Conservation (phyloP, 176 grass and related monocot genomes). For the Melocanna baccifera region DNA sequence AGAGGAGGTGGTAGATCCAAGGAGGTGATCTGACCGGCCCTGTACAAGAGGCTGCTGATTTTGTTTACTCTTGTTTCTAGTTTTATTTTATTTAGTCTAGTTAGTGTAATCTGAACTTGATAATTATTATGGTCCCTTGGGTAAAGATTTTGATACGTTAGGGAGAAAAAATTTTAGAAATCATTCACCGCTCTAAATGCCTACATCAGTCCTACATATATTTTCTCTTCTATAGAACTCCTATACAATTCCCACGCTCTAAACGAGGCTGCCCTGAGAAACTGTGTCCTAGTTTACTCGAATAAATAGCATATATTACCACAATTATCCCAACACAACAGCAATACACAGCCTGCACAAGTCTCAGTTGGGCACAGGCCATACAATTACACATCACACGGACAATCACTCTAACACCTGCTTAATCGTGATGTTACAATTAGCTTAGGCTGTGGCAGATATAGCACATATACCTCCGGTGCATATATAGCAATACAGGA, state of each 20-base stretch:
- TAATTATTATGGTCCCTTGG: too few relatives aligned
- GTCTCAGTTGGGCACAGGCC: constrained; percentile 16
- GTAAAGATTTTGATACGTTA: too few relatives aligned
- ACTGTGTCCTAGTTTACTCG: neutral
- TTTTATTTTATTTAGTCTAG: too few relatives aligned
- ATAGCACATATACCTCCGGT: constrained; percentile 16
- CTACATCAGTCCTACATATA: too few relatives aligned
- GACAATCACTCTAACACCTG: constrained; percentile 23
- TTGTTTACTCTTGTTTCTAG: too few relatives aligned
- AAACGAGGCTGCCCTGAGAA: neutral
- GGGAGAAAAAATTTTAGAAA: too few relatives aligned
- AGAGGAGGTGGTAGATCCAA: too few relatives aligned
- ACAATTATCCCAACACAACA: constrained; percentile 18
- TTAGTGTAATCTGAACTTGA: too few relatives aligned
- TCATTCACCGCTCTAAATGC: too few relatives aligned
- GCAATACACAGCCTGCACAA: constrained; percentile 11
- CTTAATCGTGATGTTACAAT: constrained; percentile 29
- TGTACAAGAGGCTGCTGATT: too few relatives aligned
- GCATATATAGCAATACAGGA: constrained; percentile 5
- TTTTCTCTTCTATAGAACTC: neutral
- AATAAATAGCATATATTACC: constrained; percentile 35
- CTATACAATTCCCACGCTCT: neutral
- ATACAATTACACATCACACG: constrained; percentile 17
- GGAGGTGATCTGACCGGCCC: too few relatives aligned
- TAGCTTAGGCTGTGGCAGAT: constrained; percentile 28